phyloP scores from a whole-genome alignment of 805 yeast species.

The Candida ficus region DNA sequence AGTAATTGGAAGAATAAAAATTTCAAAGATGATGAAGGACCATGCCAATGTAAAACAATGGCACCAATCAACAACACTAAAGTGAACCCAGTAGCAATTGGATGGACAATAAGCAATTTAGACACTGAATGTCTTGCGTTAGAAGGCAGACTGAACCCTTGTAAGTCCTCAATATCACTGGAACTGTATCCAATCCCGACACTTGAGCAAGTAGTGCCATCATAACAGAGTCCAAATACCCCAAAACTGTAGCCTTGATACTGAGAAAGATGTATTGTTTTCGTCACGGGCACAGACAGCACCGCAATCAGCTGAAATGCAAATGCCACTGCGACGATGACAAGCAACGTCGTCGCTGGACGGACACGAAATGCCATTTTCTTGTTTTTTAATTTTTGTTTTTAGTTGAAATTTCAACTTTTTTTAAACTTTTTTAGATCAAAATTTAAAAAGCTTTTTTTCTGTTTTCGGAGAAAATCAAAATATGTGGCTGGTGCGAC shows the following conservation, averaged over 20 bases:
- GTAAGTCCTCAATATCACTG: conserved; percentile 27
- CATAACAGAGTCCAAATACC: conserved; percentile 60
- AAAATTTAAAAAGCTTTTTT: no score
- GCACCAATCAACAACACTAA: conserved; percentile 38
- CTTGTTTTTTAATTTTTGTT: neutral
- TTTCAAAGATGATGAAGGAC: conserved; percentile 30
- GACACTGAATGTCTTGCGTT: conserved; percentile 55
- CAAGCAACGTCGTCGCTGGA: conserved; percentile 31
- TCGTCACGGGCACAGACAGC: conserved; percentile 55
- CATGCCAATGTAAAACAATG: conserved; percentile 34
- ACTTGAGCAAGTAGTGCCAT: conserved; percentile 32
- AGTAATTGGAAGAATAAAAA: conserved; percentile 49
- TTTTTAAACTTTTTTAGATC: neutral
- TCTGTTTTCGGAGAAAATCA: neutral
- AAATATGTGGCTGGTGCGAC: conserved; percentile 1
- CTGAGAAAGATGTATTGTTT: conserved; percentile 41
- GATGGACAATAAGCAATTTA: conserved; percentile 60
- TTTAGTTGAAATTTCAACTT: neutral
- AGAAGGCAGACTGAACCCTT: conserved; percentile 49
- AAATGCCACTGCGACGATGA: conserved; percentile 44
- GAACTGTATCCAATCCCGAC: conserved; percentile 40
- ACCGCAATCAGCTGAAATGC: conserved; percentile 56
- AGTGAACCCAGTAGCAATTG: conserved; percentile 55
- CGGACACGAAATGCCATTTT: conserved; percentile 24
- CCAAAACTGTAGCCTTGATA: conserved; percentile 53